A percentile compares a stretch with the other conserved stretches of the same genome.
These are phyloP conservation scores for Phtheirospermum japonicum DNA, from an alignment of 257 asterid genomes.

Conservation along the genomic window DNA sequence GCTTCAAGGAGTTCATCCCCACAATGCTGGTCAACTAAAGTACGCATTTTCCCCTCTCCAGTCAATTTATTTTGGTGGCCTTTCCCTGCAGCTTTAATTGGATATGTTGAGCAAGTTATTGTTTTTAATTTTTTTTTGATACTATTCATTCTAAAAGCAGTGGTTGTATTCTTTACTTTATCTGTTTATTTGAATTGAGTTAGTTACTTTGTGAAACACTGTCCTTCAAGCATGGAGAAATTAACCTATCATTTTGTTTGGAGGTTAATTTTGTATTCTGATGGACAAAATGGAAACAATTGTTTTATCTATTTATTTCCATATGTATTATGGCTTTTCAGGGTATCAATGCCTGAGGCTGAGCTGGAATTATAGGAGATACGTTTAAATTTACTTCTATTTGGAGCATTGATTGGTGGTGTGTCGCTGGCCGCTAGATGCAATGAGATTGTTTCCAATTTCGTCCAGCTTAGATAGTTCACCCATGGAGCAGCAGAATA, in stretches of 20 bases:
- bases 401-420: constrained; percentile 28
- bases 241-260: background rate
- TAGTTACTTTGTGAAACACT: background rate
- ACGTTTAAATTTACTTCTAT: background rate
- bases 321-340: constrained; percentile 10
- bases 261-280: background rate
- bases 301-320: background rate
- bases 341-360: constrained; percentile 22
- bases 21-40: constrained; percentile 19
- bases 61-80: background rate
- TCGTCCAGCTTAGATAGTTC: constrained; percentile 47
- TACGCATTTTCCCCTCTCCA: background rate
- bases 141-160: background rate
- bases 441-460: constrained; percentile 63
- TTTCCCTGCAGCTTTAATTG: constrained; percentile 5
- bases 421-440: constrained; percentile 28
- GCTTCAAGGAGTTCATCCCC: constrained; percentile 13
- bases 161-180: constrained; percentile 6
- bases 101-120: constrained; percentile 1
- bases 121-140: constrained; percentile 5
- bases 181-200: constrained; percentile 1
- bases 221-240: constrained; percentile 7
- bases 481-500: constrained; percentile 39
- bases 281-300: background rate
- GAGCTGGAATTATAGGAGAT: constrained; percentile 18